Evolutionary conservation across 257 asterid species (phyloP), one percentile per base, ranked within the genome.

Genomic region (Marsdenia floribunda): DNA sequence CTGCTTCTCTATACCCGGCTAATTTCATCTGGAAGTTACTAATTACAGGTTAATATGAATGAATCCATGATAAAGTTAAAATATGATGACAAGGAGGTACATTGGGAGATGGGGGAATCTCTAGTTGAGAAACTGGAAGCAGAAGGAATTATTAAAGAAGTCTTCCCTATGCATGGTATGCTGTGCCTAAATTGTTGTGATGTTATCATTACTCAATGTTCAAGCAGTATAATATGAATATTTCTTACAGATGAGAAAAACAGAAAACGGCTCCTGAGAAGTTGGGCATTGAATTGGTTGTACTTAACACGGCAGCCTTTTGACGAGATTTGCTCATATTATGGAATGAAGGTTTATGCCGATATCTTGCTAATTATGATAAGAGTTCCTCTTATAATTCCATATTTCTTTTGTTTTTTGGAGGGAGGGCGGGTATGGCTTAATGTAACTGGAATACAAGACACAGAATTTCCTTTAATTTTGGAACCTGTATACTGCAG

Each of bases 271-370:
- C 98, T 95, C 78, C 84, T 95, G 72, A 88, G 87, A 83, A 89
- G 84, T 76, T 95, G 99, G 99, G 99, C 99, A 18, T 85, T 90
- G 88, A 92, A 92, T 84, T 94, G 97, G 97, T 72, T 81, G 80
- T 92, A 89, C 86, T 86, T 89, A 80, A 90, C 99, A 21, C 38
- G 77, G 24, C 98, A 95, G 84, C 99, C 99, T n/a, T 87, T 92
- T 61, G 94, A 95, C 79, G 97, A 95, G 72, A 86, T 95, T 69
- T 92, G 96, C 73, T 86, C 90, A 24, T 95, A 95, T 78, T 95
- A 85, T 47, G 98, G 98, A 60, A 84, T 85, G 78, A 94, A 89
- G 99, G 99, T 94, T 78, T 58, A 60, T 33, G 19, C 21, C 15
- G 22, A 26, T 54, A 9, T 38, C 24, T 26, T 42, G 29, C 50